Evolutionary conservation across 2,329 filamentous ascomycete genomes (phyloP), one percentile per base, ranked within the genome.

Genomic region (Monosporascus sp.): DNA sequence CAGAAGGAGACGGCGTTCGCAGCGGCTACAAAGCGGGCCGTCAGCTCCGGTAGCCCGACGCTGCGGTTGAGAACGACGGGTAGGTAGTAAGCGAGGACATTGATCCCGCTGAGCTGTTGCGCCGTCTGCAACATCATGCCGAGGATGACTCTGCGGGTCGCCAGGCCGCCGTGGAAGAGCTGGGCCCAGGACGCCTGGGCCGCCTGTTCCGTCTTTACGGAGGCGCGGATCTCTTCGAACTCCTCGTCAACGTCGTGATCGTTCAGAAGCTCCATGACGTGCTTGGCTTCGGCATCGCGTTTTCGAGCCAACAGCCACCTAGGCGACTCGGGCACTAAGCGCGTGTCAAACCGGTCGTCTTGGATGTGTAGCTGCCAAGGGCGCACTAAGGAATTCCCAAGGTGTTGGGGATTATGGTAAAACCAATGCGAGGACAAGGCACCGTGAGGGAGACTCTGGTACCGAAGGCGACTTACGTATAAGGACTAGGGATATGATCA

Each of bases 51-150:
- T 11, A 54, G 41, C 6, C 49, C 48, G 9, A 54, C 52, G 31
- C 41, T 47, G 17, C 37, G 34, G 9, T 49, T 27, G 22, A 54
- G 52, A 5, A 54, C 48, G 22, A 45, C 37, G 5, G 52, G 52
- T 2, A 54, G 52, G 44, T 54, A 54, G 45, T 54, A 54, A 2
- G 41, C 36, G 22, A 48, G 39, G 25, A 54, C 49, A 31, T 54
- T 54, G 49, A 54, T 54, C 6, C 52, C 52, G 17, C 38, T 38
- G 11, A 49, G 51, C 47, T 52, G 46, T 20, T 52, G 46, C 14
- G 41, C 37, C 15, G 50, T 49, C 37, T 52, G 47, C 14, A 49
- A 18, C 20, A 45, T 45, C 51, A 44, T 49, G 47, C 51, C 51
- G 18, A 49, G 51, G 17, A 53, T 22, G 8, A 48, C 45, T n/a